A percentile compares a stretch with the other conserved stretches of the same genome.
These are phyloP conservation scores for Grifola frondosa DNA, from an alignment of 1,284 basidiomycete species.

Conservation along the genomic window DNA sequence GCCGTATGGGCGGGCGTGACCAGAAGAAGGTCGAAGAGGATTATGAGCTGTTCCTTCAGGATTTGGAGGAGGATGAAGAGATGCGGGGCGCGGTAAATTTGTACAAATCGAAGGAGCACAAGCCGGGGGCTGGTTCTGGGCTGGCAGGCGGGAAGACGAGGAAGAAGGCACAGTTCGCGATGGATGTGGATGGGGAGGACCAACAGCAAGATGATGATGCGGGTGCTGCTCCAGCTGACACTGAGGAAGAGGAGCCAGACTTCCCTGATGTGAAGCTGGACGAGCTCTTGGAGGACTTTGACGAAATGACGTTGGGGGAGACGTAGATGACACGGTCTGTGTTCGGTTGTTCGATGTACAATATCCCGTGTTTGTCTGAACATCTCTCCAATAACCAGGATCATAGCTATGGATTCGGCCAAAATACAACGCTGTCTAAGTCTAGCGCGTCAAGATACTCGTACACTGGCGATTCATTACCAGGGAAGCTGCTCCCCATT, in stretches of 20 bases:
- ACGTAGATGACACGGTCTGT: slow-evolving; percentile 4
- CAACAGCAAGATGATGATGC: slow-evolving; percentile 30
- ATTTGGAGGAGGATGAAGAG: slow-evolving; percentile 96
- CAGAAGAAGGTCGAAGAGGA: slow-evolving; percentile 94
- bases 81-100: slow-evolving; percentile 87
- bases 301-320: slow-evolving; percentile 71
- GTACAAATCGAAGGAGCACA: slow-evolving; percentile 68
- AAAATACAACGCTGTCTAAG: neutral
- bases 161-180: slow-evolving; percentile 56
- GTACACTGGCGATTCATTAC: too few relatives aligned
- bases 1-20: slow-evolving; percentile 88
- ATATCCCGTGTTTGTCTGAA: slow-evolving; percentile 5
- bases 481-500: slow-evolving; percentile 21
- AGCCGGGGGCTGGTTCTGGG: slow-evolving; percentile 47
- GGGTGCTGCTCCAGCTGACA: slow-evolving; percentile 37
- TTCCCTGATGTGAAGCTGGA: slow-evolving; percentile 88
- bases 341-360: neutral
- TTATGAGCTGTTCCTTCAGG: slow-evolving; percentile 94
- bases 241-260: slow-evolving; percentile 80
- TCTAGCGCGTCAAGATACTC: too few relatives aligned
- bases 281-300: slow-evolving; percentile 91
- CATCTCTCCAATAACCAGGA: neutral
- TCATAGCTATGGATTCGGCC: too few relatives aligned
- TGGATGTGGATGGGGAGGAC: slow-evolving; percentile 74
- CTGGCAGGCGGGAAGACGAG: slow-evolving; percentile 48